Percentiles rank a stretch among this genome's conserved stretches.
These are phyloP conservation scores for Lecanicillium sp. DNA, from an alignment of 2,329 filamentous ascomycete genomes.

Conservation along the genomic window DNA sequence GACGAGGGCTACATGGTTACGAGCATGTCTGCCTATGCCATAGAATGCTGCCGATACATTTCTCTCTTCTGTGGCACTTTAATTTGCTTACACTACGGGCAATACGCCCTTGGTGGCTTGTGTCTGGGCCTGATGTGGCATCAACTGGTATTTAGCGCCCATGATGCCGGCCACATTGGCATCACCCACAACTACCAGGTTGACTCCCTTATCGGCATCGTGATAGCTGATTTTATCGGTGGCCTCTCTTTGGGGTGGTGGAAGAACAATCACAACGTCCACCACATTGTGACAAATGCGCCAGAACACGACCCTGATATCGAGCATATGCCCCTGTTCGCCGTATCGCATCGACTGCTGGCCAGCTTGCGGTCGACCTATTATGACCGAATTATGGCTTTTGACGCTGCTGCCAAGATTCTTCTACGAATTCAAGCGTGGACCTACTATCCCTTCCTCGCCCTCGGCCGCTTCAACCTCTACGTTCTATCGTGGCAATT, in stretches of 20 bases:
- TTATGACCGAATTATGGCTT: conserved; percentile 74
- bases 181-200: conserved; percentile 86
- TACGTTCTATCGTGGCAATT: conserved; percentile 77
- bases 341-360: conserved; percentile 76
- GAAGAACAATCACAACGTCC: conserved; percentile 94
- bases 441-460: conserved; percentile 75
- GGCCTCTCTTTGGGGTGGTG: conserved; percentile 93
- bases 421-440: conserved; percentile 71
- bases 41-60: conserved; percentile 68
- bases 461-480: conserved; percentile 80
- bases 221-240: conserved; percentile 84
- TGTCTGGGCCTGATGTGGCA: conserved; percentile 87
- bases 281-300: conserved; percentile 92
- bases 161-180: conserved; percentile 95
- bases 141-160: conserved; percentile 86
- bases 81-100: conserved; percentile 53
- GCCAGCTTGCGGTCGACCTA: conserved; percentile 69
- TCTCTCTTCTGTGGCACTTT: conserved; percentile 57
- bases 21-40: conserved; percentile 72
- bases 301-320: conserved; percentile 97
- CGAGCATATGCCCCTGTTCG: conserved; percentile 83
- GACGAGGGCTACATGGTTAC: conserved; percentile 76
- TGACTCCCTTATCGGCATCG: conserved; percentile 80
- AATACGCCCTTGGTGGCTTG: conserved; percentile 64
- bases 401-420: conserved; percentile 66